Conservation (phyloP, 2,329 filamentous ascomycete genomes). For the Grosmannia penicillata region DNA sequence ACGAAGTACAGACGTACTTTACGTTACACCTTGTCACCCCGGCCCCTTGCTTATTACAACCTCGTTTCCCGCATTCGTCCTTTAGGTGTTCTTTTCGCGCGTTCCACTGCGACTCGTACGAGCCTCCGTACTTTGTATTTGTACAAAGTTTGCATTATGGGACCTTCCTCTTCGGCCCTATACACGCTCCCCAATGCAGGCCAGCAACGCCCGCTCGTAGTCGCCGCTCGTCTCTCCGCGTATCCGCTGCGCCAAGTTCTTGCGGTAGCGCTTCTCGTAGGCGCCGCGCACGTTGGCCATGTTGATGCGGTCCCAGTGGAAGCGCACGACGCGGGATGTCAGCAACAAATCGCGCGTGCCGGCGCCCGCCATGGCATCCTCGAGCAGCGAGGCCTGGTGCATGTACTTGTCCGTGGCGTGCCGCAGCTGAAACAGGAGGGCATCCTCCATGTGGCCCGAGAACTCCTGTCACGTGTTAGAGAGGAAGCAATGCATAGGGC, state of each 20-base stretch:
- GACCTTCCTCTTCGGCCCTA: slow-evolving; percentile 13
- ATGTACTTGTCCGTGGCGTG: slow-evolving; percentile 67
- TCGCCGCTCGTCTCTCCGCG: slow-evolving; percentile 75
- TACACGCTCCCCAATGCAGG: slow-evolving; percentile 35
- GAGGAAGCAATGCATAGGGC: not conserved
- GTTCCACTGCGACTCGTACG: too few species aligned
- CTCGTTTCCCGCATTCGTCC: too few species aligned
- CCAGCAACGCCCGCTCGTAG: slow-evolving; percentile 63
- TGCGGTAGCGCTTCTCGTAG: slow-evolving; percentile 57
- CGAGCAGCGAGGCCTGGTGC: slow-evolving; percentile 69
- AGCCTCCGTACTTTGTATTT: too few species aligned
- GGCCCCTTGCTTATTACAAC: too few species aligned
- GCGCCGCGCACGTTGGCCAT: slow-evolving; percentile 66
- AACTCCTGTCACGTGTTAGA: slow-evolving; percentile 44
- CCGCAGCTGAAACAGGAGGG: slow-evolving; percentile 65
- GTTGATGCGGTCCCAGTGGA: slow-evolving; percentile 68
- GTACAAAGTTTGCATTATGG: too few species aligned
- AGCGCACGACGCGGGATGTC: slow-evolving; percentile 59
- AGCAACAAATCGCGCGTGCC: slow-evolving; percentile 79
- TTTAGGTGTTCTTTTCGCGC: too few species aligned
- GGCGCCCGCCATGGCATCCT: slow-evolving; percentile 71
- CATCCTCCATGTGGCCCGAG: slow-evolving; percentile 81
- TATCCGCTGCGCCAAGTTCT: slow-evolving; percentile 53
- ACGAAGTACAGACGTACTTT: too few species aligned
- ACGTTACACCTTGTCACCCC: too few species aligned